Base-by-base conservation (phyloP, 345 rosid species). In the Laguncularia racemosa region DNA sequence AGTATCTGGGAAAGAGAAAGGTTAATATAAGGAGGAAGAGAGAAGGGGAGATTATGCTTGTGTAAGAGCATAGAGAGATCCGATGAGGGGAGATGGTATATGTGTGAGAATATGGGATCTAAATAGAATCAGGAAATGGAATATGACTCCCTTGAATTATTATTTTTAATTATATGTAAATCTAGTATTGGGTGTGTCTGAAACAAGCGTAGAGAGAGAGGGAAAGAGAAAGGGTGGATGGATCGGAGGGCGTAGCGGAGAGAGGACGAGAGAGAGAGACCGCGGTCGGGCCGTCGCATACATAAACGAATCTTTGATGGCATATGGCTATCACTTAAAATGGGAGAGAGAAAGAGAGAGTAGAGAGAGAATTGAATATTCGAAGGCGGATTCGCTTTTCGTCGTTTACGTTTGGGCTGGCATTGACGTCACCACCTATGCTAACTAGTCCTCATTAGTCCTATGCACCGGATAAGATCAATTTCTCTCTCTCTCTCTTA, bases 231-330 rank as follows among this genome's bases (percentile, higher is more conserved):
- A 4, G 7, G 11, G 7, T 33, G 11, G 40, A 33, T 33, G 40
- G 40, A 33, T 33, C 40, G 40, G 40, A 33, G 11, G 10, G 9
- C 1, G 40, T 1, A 51, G 33, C 43, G 15, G 12, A 57, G 51
- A 52, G 46, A 14, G 46, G 58, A 64, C 45, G 57, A 48, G 46
- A 56, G 44, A 7, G 19, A 46, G 58, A 46, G 52, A 43, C 57
- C 85, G 58, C 71, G 62, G 91, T 80, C 96, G 89, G 75, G 73
- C 69, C 91, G 95, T 85, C 96, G 96, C 96, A 68, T 85, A 79
- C 40, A 33, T 56, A 44, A 64, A 68, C 70, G 88, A 84, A 83
- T 83, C 86, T 83, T 81, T 55, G 62, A 51, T 64, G 68, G 16
- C n/a, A n/a, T 53, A 17, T 33, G 40, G 40, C 40, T 33, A 33